Evolutionary conservation across 1,284 basidiomycete genomes (phyloP).

Genomic region (Volvariella surrecta): DNA sequence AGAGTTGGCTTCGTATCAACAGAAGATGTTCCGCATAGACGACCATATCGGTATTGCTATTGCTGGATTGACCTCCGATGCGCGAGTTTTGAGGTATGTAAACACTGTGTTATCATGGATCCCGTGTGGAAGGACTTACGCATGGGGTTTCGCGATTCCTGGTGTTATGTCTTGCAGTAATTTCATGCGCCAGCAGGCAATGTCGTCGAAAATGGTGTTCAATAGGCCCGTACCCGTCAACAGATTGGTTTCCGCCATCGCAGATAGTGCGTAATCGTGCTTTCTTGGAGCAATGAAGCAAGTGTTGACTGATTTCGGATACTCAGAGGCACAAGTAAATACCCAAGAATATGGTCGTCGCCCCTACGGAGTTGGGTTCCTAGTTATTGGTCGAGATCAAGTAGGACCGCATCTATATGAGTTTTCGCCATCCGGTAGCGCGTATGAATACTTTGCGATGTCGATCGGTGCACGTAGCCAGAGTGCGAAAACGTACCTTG

Average conservation of each 20-base stretch:
- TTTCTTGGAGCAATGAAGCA: neutral
- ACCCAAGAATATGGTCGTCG: conserved; percentile 98
- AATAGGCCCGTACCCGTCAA: conserved; percentile 93
- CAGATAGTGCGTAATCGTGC: conserved; percentile 68
- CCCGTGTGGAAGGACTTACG: neutral
- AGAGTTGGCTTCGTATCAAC: conserved; percentile 97
- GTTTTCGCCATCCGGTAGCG: conserved; percentile 95
- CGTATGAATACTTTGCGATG: conserved; percentile 98
- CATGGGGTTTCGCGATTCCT: neutral
- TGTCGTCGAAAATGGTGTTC: conserved; percentile 92
- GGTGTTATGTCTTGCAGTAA: conserved; percentile 49
- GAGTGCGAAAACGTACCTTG: conserved; percentile 97
- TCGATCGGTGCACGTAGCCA: conserved; percentile 97
- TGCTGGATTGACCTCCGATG: conserved; percentile 96
- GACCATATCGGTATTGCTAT: conserved; percentile 99
- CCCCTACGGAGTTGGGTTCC: conserved; percentile 98
- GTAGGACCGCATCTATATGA: conserved; percentile 96
- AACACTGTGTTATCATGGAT: neutral
- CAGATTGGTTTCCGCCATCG: conserved; percentile 87
- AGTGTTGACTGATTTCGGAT: neutral
- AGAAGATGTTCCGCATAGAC: conserved; percentile 99
- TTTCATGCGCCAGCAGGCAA: conserved; percentile 99
- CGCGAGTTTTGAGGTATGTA: conserved; percentile 85
- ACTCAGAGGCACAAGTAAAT: conserved; percentile 92
- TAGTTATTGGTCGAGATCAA: conserved; percentile 94